Evolutionary conservation across 78 protist genomes (phyloP), one percentile per base, ranked within the genome.

Genomic region (Cavenderia fasciculata): DNA sequence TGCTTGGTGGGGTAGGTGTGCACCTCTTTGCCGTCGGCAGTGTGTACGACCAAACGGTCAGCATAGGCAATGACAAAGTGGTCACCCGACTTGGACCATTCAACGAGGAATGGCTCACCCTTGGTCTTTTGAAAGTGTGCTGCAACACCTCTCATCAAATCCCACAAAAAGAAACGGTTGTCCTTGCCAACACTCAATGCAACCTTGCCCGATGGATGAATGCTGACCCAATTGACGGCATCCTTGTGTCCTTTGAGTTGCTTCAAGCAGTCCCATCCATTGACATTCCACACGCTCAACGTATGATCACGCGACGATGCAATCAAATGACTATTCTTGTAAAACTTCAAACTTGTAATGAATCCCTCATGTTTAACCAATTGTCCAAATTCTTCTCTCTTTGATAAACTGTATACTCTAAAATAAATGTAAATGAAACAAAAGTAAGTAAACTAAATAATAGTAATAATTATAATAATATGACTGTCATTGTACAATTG

Each of bases 201-300:
- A 14, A 27, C 90, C 49, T 82, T 82, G 27, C 90, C 90, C 52
- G 73, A 44, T 52, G 90, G 90, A 82, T 82, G 90, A 36, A 82
- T 57, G 10, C 62, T 25, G 10, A 82, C 51, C 8, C 72, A 52
- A 54, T 82, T 82, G 40, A 82, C 62, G 25, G 46, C 43, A 43
- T 74, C 90, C 14, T 82, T 82, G 51, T 74, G 71, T 7, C 90
- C 90, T 16, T 47, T 47, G 65, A 82, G 72, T n/a, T 40, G 41
- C 47, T 82, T 82, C 19, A 82, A 40, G 68, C 90, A 82, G 47
- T 82, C 90, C 90, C 90, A 82, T 43, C 68, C 90, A 44, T 59
- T 40, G 2, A 82, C 90, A 66, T 78, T 68, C 90, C 90, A 82
- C 18, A 82, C 74, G 33, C 78, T 68, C 10, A 82, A 40, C 11